Percentiles rank a stretch among this genome's conserved stretches.
phyloP scores from a whole-genome alignment of 257 asterid genomes.

The Verbena officinalis region DNA sequence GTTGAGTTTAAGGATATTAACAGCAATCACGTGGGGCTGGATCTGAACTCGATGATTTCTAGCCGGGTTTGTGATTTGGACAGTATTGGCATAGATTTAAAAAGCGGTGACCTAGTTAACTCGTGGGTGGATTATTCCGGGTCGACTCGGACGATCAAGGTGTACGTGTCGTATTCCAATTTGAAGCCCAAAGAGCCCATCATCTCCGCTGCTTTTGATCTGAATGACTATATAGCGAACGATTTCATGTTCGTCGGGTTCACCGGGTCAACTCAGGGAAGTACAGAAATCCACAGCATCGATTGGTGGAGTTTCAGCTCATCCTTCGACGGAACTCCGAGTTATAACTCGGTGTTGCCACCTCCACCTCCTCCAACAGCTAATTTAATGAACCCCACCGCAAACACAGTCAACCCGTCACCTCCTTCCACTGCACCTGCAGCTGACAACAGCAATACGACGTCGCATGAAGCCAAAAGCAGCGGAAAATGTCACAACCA shows the following conservation, averaged over 20 bases:
- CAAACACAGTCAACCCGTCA: conserved; percentile 35
- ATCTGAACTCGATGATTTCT: conserved; percentile 74
- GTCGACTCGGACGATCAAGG: conserved; percentile 41
- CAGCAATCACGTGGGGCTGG: conserved; percentile 84
- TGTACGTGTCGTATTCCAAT: conserved; percentile 72
- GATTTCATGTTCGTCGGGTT: conserved; percentile 84
- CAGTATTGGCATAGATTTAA: conserved; percentile 54
- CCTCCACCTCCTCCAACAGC: conserved; percentile 52
- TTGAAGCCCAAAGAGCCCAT: conserved; percentile 66
- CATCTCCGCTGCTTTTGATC: conserved; percentile 48
- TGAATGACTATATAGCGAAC: conserved; percentile 45
- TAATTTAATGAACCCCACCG: conserved; percentile 56
- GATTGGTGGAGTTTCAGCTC: conserved; percentile 90
- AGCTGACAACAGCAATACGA: conserved; percentile 24
- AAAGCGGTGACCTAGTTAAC: conserved; percentile 78
- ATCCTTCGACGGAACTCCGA: conserved; percentile 49
- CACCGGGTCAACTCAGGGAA: conserved; percentile 85
- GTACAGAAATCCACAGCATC: conserved; percentile 74
- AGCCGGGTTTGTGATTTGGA: conserved; percentile 55
- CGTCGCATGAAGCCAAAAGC: conserved; percentile 31
- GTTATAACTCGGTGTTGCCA: conserved; percentile 33
- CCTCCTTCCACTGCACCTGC: conserved; percentile 50
- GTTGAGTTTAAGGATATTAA: conserved; percentile 70
- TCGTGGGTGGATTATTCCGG: conserved; percentile 84
- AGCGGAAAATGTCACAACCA: conserved; percentile 56